Base-by-base conservation (phyloP, 768 basidiomycete species). In the Auricularia sp. region DNA sequence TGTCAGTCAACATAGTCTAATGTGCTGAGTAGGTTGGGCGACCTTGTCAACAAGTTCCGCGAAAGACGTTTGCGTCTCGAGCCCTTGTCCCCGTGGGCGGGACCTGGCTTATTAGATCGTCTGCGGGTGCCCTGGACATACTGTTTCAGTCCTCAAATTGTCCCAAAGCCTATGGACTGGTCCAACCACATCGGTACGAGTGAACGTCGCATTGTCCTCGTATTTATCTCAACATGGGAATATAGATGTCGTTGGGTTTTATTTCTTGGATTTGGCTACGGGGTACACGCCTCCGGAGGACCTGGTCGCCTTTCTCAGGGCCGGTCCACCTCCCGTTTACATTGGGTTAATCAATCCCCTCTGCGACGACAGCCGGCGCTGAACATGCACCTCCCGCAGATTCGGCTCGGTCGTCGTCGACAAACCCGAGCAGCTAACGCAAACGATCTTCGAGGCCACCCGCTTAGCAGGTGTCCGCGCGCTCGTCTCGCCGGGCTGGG, bases 121-220 rank as follows among this genome's bases (percentile, higher is more conserved):
- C 70, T 85, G 35, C 82, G 82, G 65, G 72, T 85, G 2, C 85
- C 85, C 2, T 85, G 81, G 80, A 85, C 84, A 3, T 86, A 86
- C 69, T 85, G 84, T 68, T 83, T 86, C 80, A 83, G 81, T 56
- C 80, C 81, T 4, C 75, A 80, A 0, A 68, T 88, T 24, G 82
- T 86, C 0, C 83, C 83, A 0, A 85, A 84, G 68, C 85, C 86
- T 0, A 67, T 75, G 16, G 86, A 87, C 72, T 88, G 86, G 86
- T 83, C 79, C 66, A 82, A 80, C 63, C 75, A 85, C 69, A 85
- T 85, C 45, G 85, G 84, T 84, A 64, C 51, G 39, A 14, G 8
- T 42, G 7, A 14, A 0, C 39, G 39, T 42, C 39, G 39, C 4
- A 7, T 14, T 14, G 13, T 42, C 13, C 39, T 42, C 8, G 39